Conservation (phyloP, 2,329 filamentous ascomycete species). For the Sodiomyces alkalinus region DNA sequence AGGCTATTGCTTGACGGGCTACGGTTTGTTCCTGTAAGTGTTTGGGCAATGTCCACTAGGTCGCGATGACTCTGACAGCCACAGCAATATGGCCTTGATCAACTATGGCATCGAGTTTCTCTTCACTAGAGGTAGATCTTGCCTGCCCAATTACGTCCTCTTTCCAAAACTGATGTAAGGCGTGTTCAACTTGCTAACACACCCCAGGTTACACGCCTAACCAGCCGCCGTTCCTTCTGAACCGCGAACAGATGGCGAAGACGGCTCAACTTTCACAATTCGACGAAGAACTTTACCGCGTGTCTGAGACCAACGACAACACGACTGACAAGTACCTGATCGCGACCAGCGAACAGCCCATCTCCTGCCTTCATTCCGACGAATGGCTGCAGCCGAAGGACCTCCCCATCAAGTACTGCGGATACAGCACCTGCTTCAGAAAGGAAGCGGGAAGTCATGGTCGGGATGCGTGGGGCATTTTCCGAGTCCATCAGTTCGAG, state of each 20-base stretch:
- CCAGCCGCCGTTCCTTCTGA: constrained; percentile 9
- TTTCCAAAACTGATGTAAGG: background rate
- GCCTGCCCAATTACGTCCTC: background rate
- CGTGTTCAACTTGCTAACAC: no score
- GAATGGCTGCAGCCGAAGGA: constrained; percentile 83
- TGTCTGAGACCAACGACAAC: constrained; percentile 63
- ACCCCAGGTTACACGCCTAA: constrained; percentile 46
- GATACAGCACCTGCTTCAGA: constrained; percentile 89
- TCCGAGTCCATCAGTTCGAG: constrained; percentile 69
- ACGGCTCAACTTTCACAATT: constrained; percentile 95
- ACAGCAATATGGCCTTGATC: constrained; percentile 67
- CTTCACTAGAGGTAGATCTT: constrained; percentile 40
- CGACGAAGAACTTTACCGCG: constrained; percentile 96
- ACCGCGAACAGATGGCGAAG: constrained; percentile 77
- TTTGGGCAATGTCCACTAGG: background rate
- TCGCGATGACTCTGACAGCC: constrained; percentile 6
- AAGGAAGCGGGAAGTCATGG: constrained; percentile 75
- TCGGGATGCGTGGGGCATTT: constrained; percentile 93
- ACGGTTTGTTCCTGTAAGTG: constrained; percentile 62
- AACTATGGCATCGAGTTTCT: constrained; percentile 93
- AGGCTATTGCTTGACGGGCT: constrained; percentile 82
- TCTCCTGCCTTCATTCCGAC: constrained; percentile 81
- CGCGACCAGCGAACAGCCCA: constrained; percentile 73
- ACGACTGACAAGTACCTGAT: constrained; percentile 71
- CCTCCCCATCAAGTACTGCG: constrained; percentile 81